These are phyloP conservation scores for Verticillium zaregamsianum DNA, from an alignment of 2,329 filamentous ascomycete genomes.

Conservation along the genomic window DNA sequence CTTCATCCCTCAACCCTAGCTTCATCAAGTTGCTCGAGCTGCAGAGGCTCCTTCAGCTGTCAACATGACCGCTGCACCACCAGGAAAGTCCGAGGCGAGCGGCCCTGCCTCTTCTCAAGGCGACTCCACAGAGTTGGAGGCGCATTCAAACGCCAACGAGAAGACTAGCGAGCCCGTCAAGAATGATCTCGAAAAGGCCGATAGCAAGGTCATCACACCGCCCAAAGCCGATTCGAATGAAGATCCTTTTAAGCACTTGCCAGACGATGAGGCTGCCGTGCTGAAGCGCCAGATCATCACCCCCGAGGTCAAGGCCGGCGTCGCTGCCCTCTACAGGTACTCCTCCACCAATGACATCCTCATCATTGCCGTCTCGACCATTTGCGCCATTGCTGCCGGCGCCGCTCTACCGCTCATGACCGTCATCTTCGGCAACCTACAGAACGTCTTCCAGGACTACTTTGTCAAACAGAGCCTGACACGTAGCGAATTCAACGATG, in stretches of 20 bases:
- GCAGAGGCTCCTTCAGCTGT: not conserved
- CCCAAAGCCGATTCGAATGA: slow-evolving; percentile 37
- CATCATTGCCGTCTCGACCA: slow-evolving; percentile 55
- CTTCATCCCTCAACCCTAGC: not conserved
- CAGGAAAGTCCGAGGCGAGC: slow-evolving; percentile 19
- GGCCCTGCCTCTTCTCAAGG: slow-evolving; percentile 27
- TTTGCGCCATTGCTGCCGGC: slow-evolving; percentile 68
- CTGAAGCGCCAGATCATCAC: slow-evolving; percentile 65
- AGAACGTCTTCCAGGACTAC: slow-evolving; percentile 66
- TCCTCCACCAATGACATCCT: slow-evolving; percentile 60
- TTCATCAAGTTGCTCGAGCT: not conserved
- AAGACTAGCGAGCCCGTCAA: slow-evolving; percentile 12
- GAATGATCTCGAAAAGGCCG: slow-evolving; percentile 33
- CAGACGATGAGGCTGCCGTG: slow-evolving; percentile 61
- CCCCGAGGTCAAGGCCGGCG: slow-evolving; percentile 59
- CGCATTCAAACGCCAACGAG: slow-evolving; percentile 8
- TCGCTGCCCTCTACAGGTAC: slow-evolving; percentile 65
- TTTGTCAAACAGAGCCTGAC: slow-evolving; percentile 42
- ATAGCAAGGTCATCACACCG: slow-evolving; percentile 31
- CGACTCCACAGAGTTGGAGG: slow-evolving; percentile 20
- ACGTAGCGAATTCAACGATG: slow-evolving; percentile 52
- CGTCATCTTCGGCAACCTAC: slow-evolving; percentile 72
- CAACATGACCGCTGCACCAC: slow-evolving; percentile 1
- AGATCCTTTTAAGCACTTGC: slow-evolving; percentile 58
- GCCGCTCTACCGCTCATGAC: slow-evolving; percentile 79